Conservation (phyloP, 2,329 filamentous ascomycete species). For the Colletotrichum chrysophilum region DNA sequence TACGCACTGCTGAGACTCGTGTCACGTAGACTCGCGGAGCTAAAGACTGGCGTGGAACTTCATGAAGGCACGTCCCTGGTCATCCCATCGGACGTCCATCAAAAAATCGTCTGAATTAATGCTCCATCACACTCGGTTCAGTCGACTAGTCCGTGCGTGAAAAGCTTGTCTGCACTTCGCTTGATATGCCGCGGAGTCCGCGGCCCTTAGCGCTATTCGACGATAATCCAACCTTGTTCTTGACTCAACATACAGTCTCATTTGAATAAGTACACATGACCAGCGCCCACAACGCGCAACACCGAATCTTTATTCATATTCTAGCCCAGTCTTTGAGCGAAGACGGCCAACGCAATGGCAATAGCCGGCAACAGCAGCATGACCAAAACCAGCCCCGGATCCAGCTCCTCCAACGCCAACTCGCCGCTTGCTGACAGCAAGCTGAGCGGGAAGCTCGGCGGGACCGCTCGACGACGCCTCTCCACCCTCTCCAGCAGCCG, state of each 20-base stretch:
- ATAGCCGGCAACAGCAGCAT: constrained; percentile 1
- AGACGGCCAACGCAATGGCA: not conserved
- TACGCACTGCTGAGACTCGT: not conserved
- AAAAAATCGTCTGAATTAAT: not conserved
- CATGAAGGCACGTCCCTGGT: not conserved
- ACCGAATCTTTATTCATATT: not conserved
- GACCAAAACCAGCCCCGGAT: not conserved
- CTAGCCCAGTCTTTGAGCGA: not conserved
- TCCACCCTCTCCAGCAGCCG: constrained; percentile 25
- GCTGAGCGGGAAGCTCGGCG: constrained; percentile 9
- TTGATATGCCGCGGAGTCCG: not conserved
- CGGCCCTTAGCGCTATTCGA: not conserved
- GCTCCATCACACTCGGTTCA: accelerated
- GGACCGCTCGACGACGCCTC: constrained; percentile 6
- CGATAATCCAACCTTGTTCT: not conserved
- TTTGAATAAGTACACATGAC: accelerated
- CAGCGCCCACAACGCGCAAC: too few species aligned
- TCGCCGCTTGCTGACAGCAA: not conserved
- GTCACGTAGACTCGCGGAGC: not conserved
- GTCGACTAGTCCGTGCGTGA: not conserved
- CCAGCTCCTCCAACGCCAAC: constrained; percentile 11
- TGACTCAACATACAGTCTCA: not conserved
- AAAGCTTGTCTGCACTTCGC: not conserved
- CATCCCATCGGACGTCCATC: accelerated
- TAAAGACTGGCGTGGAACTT: accelerated